Percentiles rank a stretch among this genome's conserved stretches.
Conservation (phyloP, 495 filamentous ascomycete species). For the Emericellopsis terricola region DNA sequence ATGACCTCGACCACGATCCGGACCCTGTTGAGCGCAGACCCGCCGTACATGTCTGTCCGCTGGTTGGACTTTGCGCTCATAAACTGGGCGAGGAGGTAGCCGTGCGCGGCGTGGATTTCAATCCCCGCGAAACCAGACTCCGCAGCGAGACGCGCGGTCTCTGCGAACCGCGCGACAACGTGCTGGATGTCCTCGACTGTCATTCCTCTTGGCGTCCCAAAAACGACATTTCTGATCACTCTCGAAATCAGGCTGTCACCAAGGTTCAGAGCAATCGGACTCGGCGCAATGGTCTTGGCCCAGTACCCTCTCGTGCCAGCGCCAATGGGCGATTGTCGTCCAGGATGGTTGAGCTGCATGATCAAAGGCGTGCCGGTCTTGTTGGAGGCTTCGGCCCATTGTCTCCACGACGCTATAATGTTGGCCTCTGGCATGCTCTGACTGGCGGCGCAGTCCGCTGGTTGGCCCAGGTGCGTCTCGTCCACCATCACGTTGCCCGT, state of each 20-base stretch:
- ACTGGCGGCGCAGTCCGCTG: no score
- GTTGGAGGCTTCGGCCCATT: slow-evolving; percentile 28
- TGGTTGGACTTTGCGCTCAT: slow-evolving; percentile 39
- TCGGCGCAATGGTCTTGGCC: slow-evolving; percentile 22
- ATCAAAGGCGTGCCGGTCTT: slow-evolving; percentile 28
- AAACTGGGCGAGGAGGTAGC: slow-evolving; percentile 61
- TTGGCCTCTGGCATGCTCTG: slow-evolving; percentile 10
- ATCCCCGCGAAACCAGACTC: slow-evolving; percentile 59
- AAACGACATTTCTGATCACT: slow-evolving; percentile 36
- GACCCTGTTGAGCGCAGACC: slow-evolving; percentile 45
- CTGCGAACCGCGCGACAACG: slow-evolving; percentile 31
- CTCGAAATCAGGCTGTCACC: slow-evolving; percentile 10
- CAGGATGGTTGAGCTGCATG: slow-evolving; percentile 40
- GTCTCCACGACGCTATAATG: slow-evolving; percentile 21
- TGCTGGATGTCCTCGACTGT: slow-evolving; percentile 37
- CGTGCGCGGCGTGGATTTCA: slow-evolving; percentile 55
- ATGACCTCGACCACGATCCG: slow-evolving; percentile 39
- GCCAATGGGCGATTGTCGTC: slow-evolving; percentile 31
- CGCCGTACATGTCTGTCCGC: slow-evolving; percentile 47
- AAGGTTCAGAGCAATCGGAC: not conserved
- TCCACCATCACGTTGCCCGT: slow-evolving; percentile 41
- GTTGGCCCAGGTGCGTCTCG: slow-evolving; percentile 28
- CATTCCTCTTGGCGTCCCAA: slow-evolving; percentile 34
- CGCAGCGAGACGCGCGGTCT: slow-evolving; percentile 25
- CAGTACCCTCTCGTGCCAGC: slow-evolving; percentile 28